Conservation (phyloP, 495 filamentous ascomycete genomes). For the Terfezia claveryi region DNA sequence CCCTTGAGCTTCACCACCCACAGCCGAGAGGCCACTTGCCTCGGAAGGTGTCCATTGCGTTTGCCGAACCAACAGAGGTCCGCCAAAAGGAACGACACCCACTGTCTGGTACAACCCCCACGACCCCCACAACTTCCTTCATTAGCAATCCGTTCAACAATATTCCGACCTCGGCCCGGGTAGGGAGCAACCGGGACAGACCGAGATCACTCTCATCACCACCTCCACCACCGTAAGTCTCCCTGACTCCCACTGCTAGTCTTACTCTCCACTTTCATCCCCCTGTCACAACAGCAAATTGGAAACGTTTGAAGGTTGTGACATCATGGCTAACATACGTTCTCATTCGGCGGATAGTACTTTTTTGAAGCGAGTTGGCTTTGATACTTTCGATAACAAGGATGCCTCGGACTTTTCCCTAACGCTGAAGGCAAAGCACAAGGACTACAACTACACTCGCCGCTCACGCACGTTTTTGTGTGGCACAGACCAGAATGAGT, state of each 20-base stretch:
- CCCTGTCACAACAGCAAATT: neutral
- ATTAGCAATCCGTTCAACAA: too few relatives aligned
- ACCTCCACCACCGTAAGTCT: slow-evolving; percentile 19
- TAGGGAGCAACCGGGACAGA: slow-evolving; percentile 2
- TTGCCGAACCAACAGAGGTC: neutral
- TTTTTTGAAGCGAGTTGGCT: slow-evolving; percentile 40
- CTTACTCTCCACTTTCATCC: neutral
- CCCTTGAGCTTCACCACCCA: too few relatives aligned
- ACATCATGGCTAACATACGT: neutral
- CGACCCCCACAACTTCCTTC: too few relatives aligned
- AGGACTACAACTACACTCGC: slow-evolving; percentile 63
- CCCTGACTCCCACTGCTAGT: neutral
- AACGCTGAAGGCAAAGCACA: slow-evolving; percentile 71
- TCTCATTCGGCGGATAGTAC: slow-evolving; percentile 6
- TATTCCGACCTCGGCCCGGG: neutral
- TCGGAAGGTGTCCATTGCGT: neutral
- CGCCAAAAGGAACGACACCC: too few relatives aligned
- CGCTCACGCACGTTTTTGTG: slow-evolving; percentile 82
- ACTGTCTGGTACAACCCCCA: too few relatives aligned
- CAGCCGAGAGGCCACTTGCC: too few relatives aligned
- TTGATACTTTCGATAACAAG: slow-evolving; percentile 80
- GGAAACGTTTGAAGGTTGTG: neutral
- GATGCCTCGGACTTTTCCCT: slow-evolving; percentile 61
- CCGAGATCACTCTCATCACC: slow-evolving; percentile 18
- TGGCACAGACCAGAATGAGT: slow-evolving; percentile 83